Evolutionary conservation across 2,329 filamentous ascomycete species (phyloP).

Genomic region (Xylaria sp.): DNA sequence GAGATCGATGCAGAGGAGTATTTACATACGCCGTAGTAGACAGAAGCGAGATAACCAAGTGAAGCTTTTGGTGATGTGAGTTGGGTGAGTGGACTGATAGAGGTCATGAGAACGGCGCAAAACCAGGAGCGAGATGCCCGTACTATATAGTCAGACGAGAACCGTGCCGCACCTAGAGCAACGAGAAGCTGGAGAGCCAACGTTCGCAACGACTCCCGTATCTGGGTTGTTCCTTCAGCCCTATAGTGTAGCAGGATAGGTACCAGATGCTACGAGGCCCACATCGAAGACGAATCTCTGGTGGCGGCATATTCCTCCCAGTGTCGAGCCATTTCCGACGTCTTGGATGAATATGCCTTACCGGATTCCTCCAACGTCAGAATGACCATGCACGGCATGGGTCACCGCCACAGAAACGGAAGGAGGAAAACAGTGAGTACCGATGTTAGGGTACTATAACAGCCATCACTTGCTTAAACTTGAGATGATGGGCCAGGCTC

Average conservation of each 20-base stretch:
- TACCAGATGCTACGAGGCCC: conserved; percentile 24
- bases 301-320: conserved; percentile 27
- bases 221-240: conserved; percentile 32
- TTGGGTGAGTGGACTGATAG: conserved; percentile 17
- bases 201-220: conserved; percentile 13
- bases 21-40: conserved; percentile 17
- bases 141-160: conserved; percentile 32
- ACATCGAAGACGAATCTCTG: conserved; percentile 21
- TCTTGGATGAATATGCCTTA: conserved; percentile 33
- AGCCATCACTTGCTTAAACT: neutral
- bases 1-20: neutral
- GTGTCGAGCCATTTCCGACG: conserved; percentile 9
- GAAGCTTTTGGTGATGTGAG: neutral
- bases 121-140: conserved; percentile 8
- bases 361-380: conserved; percentile 34
- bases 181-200: conserved; percentile 11
- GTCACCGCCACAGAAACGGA: conserved; percentile 33
- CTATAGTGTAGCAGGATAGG: conserved; percentile 27
- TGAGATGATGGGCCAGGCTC: conserved; percentile 16
- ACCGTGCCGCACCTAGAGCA: conserved; percentile 26
- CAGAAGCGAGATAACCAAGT: neutral
- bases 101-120: conserved; percentile 19
- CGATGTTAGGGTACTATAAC: conserved; percentile 14
- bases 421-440: conserved; percentile 9
- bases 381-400: conserved; percentile 30